These are phyloP conservation scores for Symbiodinium pilosum DNA, from an alignment of 73 alveolate species.

Conservation along the genomic window DNA sequence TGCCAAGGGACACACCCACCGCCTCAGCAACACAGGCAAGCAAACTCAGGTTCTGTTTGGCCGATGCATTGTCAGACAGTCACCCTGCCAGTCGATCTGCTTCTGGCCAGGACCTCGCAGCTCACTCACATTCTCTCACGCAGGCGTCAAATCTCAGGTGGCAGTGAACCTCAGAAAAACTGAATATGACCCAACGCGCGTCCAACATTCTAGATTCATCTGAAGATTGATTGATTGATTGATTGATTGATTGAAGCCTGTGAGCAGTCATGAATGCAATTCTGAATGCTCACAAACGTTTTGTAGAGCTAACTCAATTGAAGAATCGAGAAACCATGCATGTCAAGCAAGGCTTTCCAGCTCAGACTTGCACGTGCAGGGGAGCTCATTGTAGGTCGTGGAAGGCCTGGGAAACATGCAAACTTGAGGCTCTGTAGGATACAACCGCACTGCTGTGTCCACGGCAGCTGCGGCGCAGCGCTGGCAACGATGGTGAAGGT, in stretches of 20 bases:
- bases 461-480: conserved; percentile 76
- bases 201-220: too few species aligned
- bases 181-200: too few species aligned
- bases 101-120: conserved; percentile 72
- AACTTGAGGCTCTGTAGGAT: neutral
- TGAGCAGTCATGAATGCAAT: too few species aligned
- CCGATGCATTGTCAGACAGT: neutral
- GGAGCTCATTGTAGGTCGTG: conserved; percentile 61
- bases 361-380: conserved; percentile 40
- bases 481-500: conserved; percentile 83
- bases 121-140: neutral
- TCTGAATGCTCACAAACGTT: too few species aligned
- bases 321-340: too few species aligned
- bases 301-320: too few species aligned
- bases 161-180: neutral
- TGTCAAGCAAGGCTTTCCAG: neutral
- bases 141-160: neutral
- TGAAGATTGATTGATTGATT: too few species aligned
- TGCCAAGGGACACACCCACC: conserved; percentile 79
- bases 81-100: conserved; percentile 81
- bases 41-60: too few species aligned
- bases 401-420: conserved; percentile 28
- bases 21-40: conserved; percentile 24
- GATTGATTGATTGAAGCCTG: too few species aligned
- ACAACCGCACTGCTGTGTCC: neutral